Evolutionary conservation across 2,329 filamentous ascomycete species (phyloP), one percentile per base, ranked within the genome.

Genomic region (Clathrospora elynae): DNA sequence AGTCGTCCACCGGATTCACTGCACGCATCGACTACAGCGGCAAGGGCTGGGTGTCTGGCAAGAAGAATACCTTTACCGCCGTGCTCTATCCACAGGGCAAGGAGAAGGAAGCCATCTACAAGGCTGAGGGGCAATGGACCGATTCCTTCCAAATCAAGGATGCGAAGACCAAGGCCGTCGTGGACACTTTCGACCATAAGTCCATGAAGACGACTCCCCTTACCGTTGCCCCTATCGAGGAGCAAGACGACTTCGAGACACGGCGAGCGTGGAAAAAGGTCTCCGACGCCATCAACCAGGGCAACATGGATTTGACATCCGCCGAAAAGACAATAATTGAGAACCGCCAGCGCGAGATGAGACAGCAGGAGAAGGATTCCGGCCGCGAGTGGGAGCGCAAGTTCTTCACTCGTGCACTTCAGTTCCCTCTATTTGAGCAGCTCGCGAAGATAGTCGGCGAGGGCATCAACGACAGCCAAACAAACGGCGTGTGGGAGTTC

Each of bases 41-140:
- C 62, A 92, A 90, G 68, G 92, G 92, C 44, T 99, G 92, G 92
- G 73, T 99, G 7, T 90, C 87, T 31, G 93, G 92, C 55, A 95
- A 95, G 79, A 96, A 96, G 77, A 97, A 97, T 75, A 87, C 81
- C 42, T 90, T 97, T 68, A 83, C 78, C 9, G 92, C 90, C 10
- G 78, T 78, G 16, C 69, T 97, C 43, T 90, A 87, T 73, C 88
- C 71, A 73, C 83, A 74, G 49, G 81, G 77, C 50, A 83, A 73
- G 72, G 89, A 85, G 71, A 87, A 86, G 72, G 85, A 88, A 37
- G 79, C 83, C 48, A 76, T 86, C 34, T 96, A 92, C 77, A 89
- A 84, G n/a, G 79, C 86, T 25, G 85, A 90, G 19, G 93, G 93
- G 16, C 89, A 95, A 68, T 99, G 93, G 93, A 95, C 84, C 44